phyloP scores from a whole-genome alignment of 495 filamentous ascomycete genomes.

The Choiromyces venosus region DNA sequence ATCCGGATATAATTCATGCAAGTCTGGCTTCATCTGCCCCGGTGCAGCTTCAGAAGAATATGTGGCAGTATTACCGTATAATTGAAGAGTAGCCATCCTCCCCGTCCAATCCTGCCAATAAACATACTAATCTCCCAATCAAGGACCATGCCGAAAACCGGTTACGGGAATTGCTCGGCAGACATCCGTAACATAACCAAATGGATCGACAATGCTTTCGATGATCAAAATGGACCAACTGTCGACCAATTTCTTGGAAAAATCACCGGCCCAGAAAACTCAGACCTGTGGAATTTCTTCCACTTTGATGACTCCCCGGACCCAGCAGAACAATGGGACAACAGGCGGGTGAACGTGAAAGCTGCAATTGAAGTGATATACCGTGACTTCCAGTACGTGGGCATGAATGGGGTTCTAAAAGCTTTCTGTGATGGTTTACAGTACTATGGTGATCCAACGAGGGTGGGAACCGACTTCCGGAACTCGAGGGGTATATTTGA shows the following conservation, averaged over 20 bases:
- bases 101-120: background rate
- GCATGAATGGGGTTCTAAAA: slow-evolving; percentile 18
- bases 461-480: background rate
- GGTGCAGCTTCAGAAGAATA: slow-evolving; percentile 23
- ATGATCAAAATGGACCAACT: slow-evolving; percentile 4
- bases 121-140: background rate
- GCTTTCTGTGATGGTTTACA: slow-evolving; percentile 22
- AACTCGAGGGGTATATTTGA: slow-evolving; percentile 13
- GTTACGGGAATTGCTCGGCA: slow-evolving; percentile 25
- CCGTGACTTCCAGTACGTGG: slow-evolving; percentile 34
- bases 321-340: slow-evolving; percentile 13
- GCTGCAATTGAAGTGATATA: slow-evolving; percentile 11
- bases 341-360: slow-evolving; percentile 15
- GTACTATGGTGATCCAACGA: background rate
- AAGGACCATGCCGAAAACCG: slow-evolving; percentile 5
- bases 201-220: slow-evolving; percentile 18
- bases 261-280: slow-evolving; percentile 6
- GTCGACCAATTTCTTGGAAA: slow-evolving; percentile 13
- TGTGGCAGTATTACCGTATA: slow-evolving; percentile 28
- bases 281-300: slow-evolving; percentile 22
- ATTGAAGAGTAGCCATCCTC: slow-evolving; percentile 13
- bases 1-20: slow-evolving; percentile 33
- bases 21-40: slow-evolving; percentile 30
- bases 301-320: slow-evolving; percentile 17
- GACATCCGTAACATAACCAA: slow-evolving; percentile 18